These are phyloP conservation scores for Tuber brumale DNA, from an alignment of 495 filamentous ascomycete genomes.

Conservation along the genomic window DNA sequence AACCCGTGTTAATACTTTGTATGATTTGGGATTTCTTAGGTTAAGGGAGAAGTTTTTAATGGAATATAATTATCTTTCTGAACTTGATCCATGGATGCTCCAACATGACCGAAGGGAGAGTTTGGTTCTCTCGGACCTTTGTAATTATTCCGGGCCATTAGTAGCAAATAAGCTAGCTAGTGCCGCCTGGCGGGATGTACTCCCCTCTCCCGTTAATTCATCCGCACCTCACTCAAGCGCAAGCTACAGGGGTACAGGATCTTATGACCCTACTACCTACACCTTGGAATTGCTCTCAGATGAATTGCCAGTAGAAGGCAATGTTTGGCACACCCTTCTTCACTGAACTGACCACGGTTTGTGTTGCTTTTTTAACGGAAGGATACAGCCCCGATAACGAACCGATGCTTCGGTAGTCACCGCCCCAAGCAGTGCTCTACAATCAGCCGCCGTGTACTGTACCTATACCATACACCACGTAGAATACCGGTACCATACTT, in stretches of 20 bases:
- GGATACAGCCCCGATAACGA: neutral
- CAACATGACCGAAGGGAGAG: neutral
- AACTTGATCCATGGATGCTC: neutral
- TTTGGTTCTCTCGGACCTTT: neutral
- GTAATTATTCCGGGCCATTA: neutral
- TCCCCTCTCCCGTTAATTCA: neutral
- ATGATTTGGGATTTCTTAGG: neutral
- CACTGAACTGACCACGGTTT: neutral
- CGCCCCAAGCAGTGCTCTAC: too few relatives aligned
- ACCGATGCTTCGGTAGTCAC: too few relatives aligned
- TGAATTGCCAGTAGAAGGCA: neutral
- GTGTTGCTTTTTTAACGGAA: neutral
- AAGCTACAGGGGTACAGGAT: neutral
- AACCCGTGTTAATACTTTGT: neutral
- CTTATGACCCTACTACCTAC: neutral
- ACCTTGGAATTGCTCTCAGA: neutral
- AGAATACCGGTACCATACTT: too few relatives aligned
- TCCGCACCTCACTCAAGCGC: neutral
- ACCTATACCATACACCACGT: neutral
- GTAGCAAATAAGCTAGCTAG: neutral
- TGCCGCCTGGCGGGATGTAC: neutral
- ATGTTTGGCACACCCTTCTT: neutral
- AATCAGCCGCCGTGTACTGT: too few relatives aligned
- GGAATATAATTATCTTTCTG: slow-evolving; percentile 6
- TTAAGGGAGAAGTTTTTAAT: neutral